Base-by-base conservation (phyloP, 352 stramenopile species). In the Thalassiosira livingstoniorum region DNA sequence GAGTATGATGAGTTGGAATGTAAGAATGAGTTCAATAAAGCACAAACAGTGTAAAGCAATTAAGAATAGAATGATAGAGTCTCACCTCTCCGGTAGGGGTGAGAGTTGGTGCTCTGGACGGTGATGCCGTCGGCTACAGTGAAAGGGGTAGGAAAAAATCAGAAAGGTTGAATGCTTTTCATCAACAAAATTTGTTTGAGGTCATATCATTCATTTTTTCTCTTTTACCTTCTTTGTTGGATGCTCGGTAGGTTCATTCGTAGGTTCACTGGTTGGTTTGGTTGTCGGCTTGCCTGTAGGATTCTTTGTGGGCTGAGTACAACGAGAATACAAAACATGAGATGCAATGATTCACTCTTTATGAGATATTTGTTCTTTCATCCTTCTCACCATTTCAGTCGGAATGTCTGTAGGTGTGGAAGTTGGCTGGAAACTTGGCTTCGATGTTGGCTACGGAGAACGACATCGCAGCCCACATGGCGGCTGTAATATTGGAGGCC, bases 221-320 rank as follows among this genome's bases (percentile, higher is more conserved):
- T 51, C 42, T 10, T n/a, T 58, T 58, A 58, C 47, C 5, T 72
- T 43, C 2, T n/a, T n/a, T n/a, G 47, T 58, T 58, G 47, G 47
- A 27, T 29, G 47, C 27, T 13, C 31, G 23, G 64, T 62, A 43
- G 64, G 64, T 21, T 53, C 45, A 13, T 31, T 3, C 32, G 47
- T 66, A 42, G 65, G 34, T 11, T 3, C n/a, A n/a, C 15, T 47
- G 23, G 64, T 62, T 61, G 64, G 64, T 21, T 53, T 62, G 5
- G 53, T 3, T 51, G 47, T 66, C 25, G 65, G 34, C 7, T 3
- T n/a, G 5, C 34, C 23, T 11, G 27, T 7, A 25, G 32, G 65
- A 61, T 47, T 74, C n/a, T 3, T 4, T 31, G 67, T 53, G 0
- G 67, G 51, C 21, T n/a, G 0, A 0, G n/a, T n/a, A n/a, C n/a